Evolutionary conservation across 1,284 basidiomycete genomes (phyloP).

Genomic region (Fomitopsis schrenkii): DNA sequence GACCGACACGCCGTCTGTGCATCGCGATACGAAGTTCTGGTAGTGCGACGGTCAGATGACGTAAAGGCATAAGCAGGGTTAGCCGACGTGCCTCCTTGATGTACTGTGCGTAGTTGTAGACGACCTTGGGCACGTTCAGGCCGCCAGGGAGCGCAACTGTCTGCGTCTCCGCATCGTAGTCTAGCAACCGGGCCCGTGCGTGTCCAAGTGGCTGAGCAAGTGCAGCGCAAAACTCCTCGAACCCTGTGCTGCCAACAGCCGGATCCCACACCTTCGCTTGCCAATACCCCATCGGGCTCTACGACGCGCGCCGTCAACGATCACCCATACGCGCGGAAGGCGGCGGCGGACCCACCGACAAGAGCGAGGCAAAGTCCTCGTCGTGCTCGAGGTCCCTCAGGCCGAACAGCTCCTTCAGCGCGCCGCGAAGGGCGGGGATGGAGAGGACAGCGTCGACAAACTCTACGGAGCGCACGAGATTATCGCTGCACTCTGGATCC

Average conservation of each 20-base stretch:
- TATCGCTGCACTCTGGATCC: constrained; percentile 64
- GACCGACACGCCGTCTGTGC: constrained; percentile 46
- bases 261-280: constrained; percentile 79
- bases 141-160: constrained; percentile 39
- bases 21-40: constrained; percentile 59
- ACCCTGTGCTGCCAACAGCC: constrained; percentile 51
- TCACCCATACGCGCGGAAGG: neutral
- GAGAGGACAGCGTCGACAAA: constrained; percentile 62
- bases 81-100: constrained; percentile 53
- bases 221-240: constrained; percentile 71
- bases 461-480: constrained; percentile 62
- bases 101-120: constrained; percentile 76
- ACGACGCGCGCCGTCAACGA: neutral
- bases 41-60: neutral
- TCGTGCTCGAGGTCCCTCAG: constrained; percentile 63
- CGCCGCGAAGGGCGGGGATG: constrained; percentile 36
- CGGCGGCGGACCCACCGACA: constrained; percentile 41
- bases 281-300: constrained; percentile 49
- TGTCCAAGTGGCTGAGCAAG: constrained; percentile 46
- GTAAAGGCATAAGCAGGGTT: neutral
- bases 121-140: constrained; percentile 47
- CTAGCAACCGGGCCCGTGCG: constrained; percentile 2
- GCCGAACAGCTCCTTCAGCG: constrained; percentile 73
- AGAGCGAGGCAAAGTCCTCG: constrained; percentile 74
- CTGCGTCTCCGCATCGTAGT: constrained; percentile 16